These are phyloP conservation scores for Talaromyces adpressus DNA, from an alignment of 495 filamentous ascomycete species.

Conservation along the genomic window DNA sequence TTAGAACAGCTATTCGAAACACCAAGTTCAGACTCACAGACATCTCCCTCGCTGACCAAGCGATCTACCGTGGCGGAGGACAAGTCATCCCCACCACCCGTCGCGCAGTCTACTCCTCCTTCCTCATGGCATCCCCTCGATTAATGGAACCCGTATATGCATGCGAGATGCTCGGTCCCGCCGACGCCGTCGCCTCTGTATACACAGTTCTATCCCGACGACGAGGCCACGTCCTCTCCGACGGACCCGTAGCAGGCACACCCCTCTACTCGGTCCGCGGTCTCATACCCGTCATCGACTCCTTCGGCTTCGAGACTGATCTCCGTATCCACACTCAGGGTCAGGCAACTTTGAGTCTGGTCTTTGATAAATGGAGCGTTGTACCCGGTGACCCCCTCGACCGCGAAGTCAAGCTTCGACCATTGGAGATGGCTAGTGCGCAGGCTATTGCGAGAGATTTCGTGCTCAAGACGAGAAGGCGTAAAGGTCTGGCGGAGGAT, in stretches of 20 bases:
- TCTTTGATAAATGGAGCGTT: conserved; percentile 92
- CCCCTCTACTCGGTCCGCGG: conserved; percentile 89
- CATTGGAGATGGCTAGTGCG: conserved; percentile 77
- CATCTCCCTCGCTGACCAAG: conserved; percentile 74
- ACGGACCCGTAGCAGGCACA: conserved; percentile 90
- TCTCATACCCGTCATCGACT: conserved; percentile 91
- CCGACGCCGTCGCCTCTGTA: conserved; percentile 77
- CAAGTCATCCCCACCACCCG: conserved; percentile 95
- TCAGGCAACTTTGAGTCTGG: conserved; percentile 79
- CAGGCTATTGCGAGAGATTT: conserved; percentile 91
- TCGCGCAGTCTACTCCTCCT: conserved; percentile 86
- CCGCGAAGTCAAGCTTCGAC: conserved; percentile 70
- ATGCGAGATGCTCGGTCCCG: conserved; percentile 86
- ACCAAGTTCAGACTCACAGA: conserved; percentile 94
- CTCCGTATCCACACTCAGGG: conserved; percentile 93
- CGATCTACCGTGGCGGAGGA: conserved; percentile 89
- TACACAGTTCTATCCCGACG: conserved; percentile 89
- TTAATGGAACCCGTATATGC: conserved; percentile 95
- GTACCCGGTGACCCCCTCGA: conserved; percentile 95
- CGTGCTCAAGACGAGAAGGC: conserved; percentile 85
- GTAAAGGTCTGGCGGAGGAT: conserved; percentile 94
- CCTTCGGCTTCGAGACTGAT: conserved; percentile 96
- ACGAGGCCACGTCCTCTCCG: conserved; percentile 84
- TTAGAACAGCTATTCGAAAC: conserved; percentile 80
- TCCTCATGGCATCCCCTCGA: conserved; percentile 92